Base-by-base conservation (phyloP, 139 green algal genomes). In the Dunaliella sp. region DNA sequence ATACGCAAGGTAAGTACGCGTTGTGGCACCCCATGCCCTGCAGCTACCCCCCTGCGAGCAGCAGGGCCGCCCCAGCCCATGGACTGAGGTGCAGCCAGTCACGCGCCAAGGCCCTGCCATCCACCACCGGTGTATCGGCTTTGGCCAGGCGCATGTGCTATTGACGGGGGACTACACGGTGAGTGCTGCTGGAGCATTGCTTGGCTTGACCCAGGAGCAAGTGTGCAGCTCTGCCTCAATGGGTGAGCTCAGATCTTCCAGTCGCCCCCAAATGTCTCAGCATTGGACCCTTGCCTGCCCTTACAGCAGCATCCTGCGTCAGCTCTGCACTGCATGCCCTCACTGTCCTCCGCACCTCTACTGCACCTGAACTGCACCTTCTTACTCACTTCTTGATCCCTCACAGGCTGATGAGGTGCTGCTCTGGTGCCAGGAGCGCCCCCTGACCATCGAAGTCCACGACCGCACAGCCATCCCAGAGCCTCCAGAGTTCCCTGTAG, bases 381-480 rank as follows among this genome's bases (percentile, higher is more conserved):
- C n/a, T n/a, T n/a, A n/a, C n/a, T n/a, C n/a, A n/a, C n/a, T n/a
- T n/a, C n/a, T n/a, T n/a, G n/a, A n/a, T n/a, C n/a, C n/a, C n/a
- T 3, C 30, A 21, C 82, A 81, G 73, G 26, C 33, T 73, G 83
- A 86, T 25, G 34, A 88, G 83, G 82, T 90, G 88, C 37, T 91
- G 38, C 58, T 82, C 79, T 87, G 86, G 58, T 89, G 84, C 65
- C 72, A 85, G 38, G 84, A 84, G 21, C 32, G 26, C 0, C 82
- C 84, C 0, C 80, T 93, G 38, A 57, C 38, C 26, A 36, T 93
- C 33, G 84, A 92, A 75, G 87, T 93, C 26, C 90, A 93, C 74
- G 90, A 93, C 88, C 80, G 90, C 35, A 88, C 81, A 1, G 88
- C 87, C 2, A 84, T 88, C 1, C 87, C 86, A 2, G 87, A 92